Conservation (phyloP, 345 rosid species). For the Gossypium stocksii region DNA sequence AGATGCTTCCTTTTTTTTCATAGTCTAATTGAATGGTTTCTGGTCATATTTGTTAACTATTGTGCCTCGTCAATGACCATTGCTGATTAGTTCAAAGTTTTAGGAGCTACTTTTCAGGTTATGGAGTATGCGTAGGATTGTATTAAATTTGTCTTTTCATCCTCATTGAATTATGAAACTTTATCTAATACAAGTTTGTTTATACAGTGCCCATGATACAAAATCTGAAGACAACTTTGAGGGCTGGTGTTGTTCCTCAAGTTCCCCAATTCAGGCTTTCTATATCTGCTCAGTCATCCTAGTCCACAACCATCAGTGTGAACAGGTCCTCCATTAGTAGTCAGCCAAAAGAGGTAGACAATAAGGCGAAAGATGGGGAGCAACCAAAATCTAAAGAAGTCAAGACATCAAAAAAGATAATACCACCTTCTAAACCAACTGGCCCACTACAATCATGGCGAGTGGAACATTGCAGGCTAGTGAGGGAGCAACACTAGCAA, state of each 20-base stretch:
- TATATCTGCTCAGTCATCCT: slow-evolving; percentile 21
- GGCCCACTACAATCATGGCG: slow-evolving; percentile 62
- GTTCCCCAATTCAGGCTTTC: slow-evolving; percentile 74
- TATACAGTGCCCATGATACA: slow-evolving; percentile 99
- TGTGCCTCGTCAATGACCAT: background rate
- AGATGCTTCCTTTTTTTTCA: background rate
- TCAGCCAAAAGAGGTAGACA: background rate
- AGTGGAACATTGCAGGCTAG: slow-evolving; percentile 76
- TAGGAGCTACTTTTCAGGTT: background rate
- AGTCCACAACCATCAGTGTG: slow-evolving; percentile 15
- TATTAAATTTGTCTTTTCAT: background rate
- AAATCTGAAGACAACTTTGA: slow-evolving; percentile 68
- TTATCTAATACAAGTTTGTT: slow-evolving; percentile 13
- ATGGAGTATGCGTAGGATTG: no score
- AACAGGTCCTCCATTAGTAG: slow-evolving; percentile 22
- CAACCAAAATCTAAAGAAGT: slow-evolving; percentile 22
- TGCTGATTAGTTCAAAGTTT: background rate
- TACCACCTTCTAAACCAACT: slow-evolving; percentile 32
- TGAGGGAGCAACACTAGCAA: slow-evolving; percentile 91
- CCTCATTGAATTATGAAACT: background rate
- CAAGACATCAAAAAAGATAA: slow-evolving; percentile 10
- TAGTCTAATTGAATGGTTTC: background rate
- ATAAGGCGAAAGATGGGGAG: slow-evolving; percentile 17
- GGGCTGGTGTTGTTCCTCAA: slow-evolving; percentile 81
- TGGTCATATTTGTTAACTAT: background rate